A percentile compares a stretch with the other conserved stretches of the same genome.
Evolutionary conservation across 2,329 filamentous ascomycete species (phyloP).

Genomic region (Colletotrichum orchidophilum): DNA sequence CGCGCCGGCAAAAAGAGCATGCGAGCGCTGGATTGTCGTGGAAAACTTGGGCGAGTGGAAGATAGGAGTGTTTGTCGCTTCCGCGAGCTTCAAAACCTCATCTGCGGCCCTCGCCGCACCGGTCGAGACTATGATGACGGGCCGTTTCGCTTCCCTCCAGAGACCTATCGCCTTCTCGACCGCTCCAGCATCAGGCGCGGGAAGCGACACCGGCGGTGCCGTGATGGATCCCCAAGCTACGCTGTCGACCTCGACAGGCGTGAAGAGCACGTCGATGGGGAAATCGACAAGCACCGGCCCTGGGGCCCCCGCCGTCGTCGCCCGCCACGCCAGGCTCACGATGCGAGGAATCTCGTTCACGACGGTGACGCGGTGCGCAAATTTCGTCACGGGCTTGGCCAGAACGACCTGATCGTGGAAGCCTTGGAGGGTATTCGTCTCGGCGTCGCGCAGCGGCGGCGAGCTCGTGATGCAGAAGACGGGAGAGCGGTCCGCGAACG

Average conservation of each 20-base stretch:
- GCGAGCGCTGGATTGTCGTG: not conserved
- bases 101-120: not conserved
- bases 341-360: conserved; percentile 12
- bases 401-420: conserved; percentile 22
- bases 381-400: conserved; percentile 15
- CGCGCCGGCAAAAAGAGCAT: conserved; percentile 3
- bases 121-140: conserved; percentile 11
- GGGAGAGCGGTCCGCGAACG: conserved; percentile 15
- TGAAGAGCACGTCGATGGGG: conserved; percentile 15
- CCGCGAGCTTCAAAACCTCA: not conserved
- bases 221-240: conserved; percentile 6
- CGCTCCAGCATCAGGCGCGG: not conserved
- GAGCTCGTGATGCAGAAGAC: conserved; percentile 23
- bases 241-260: not conserved
- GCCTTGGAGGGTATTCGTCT: conserved; percentile 20
- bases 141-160: not conserved
- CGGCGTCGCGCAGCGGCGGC: conserved; percentile 6
- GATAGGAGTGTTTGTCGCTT: conserved; percentile 3
- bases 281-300: conserved; percentile 20
- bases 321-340: conserved; percentile 15
- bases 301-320: conserved; percentile 14
- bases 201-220: not conserved
- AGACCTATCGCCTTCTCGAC: not conserved
- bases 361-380: conserved; percentile 1
- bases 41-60: conserved; percentile 22